Evolutionary conservation across 768 basidiomycete genomes (phyloP).

Genomic region (Termitomyces sp.): DNA sequence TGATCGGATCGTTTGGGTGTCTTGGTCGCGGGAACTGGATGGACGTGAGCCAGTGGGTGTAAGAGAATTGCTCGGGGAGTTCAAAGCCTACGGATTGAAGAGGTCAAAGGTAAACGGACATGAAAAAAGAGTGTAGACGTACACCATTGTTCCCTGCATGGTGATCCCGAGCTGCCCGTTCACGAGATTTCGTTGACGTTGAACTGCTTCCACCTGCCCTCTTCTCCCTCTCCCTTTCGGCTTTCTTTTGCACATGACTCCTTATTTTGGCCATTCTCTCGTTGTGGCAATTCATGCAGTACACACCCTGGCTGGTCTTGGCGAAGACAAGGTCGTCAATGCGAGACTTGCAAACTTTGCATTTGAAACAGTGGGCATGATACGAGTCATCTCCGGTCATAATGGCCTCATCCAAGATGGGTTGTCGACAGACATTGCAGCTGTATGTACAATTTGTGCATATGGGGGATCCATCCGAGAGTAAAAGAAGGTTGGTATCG

Average conservation of each 20-base stretch:
- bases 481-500: slow-evolving; percentile 93
- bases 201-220: slow-evolving; percentile 38
- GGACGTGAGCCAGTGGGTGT: slow-evolving; percentile 12
- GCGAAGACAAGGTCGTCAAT: slow-evolving; percentile 99
- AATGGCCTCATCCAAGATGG: slow-evolving; percentile 98
- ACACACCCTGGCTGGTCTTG: slow-evolving; percentile 97
- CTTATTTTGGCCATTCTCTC: slow-evolving; percentile 93
- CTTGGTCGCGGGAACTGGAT: slow-evolving; percentile 18
- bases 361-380: slow-evolving; percentile 98
- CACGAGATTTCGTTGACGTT: slow-evolving; percentile 40
- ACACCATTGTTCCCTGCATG: slow-evolving; percentile 39
- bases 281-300: slow-evolving; percentile 98
- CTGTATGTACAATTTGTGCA: slow-evolving; percentile 91
- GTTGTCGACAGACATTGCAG: slow-evolving; percentile 91
- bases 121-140: slow-evolving; percentile 19
- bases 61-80: slow-evolving; percentile 2
- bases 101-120: neutral
- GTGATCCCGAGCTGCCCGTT: slow-evolving; percentile 34
- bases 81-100: neutral
- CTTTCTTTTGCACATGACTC: slow-evolving; percentile 86
- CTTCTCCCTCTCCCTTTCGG: slow-evolving; percentile 55
- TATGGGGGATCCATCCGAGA: slow-evolving; percentile 97
- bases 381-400: slow-evolving; percentile 99
- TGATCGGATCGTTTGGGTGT: slow-evolving; percentile 17
- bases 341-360: slow-evolving; percentile 88